Conservation (phyloP, 2,329 filamentous ascomycete genomes). For the Xylaria sp. region DNA sequence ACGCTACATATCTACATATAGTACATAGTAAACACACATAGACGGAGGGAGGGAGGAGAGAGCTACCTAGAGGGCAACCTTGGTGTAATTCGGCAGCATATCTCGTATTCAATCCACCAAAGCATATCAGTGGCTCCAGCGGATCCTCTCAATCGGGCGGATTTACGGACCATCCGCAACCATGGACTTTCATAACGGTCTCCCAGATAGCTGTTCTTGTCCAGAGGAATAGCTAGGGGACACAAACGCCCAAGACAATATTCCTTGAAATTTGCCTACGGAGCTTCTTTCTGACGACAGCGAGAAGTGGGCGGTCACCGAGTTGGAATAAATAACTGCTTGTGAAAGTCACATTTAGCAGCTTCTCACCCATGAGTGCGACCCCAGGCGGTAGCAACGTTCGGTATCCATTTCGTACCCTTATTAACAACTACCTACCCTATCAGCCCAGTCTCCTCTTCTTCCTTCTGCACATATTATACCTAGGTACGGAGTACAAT, state of each 20-base stretch:
- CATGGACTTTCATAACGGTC: not conserved
- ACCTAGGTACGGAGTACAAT: not conserved
- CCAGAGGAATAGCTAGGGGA: not conserved
- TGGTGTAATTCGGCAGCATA: conserved; percentile 10
- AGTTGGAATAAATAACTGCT: not conserved
- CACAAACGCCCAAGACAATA: not conserved
- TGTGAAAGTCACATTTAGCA: not conserved
- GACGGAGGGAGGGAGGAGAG: not conserved
- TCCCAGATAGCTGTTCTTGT: not conserved
- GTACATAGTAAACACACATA: not conserved
- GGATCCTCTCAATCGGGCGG: conserved; percentile 25
- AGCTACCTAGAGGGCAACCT: too few relatives aligned
- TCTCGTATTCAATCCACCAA: conserved; percentile 31
- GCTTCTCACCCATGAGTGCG: not conserved
- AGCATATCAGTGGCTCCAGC: conserved; percentile 8
- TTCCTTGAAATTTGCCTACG: not conserved
- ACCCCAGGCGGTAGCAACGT: not conserved
- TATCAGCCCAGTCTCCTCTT: not conserved
- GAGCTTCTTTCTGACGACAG: not conserved
- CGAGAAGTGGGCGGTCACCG: not conserved
- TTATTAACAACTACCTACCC: conserved; percentile 14
- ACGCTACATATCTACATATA: not conserved
- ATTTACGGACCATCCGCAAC: conserved; percentile 17
- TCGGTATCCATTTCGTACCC: conserved; percentile 2
- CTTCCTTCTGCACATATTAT: not conserved